Evolutionary conservation across 2,329 filamentous ascomycete genomes (phyloP), one percentile per base, ranked within the genome.

Genomic region (Emergomyces orientalis): DNA sequence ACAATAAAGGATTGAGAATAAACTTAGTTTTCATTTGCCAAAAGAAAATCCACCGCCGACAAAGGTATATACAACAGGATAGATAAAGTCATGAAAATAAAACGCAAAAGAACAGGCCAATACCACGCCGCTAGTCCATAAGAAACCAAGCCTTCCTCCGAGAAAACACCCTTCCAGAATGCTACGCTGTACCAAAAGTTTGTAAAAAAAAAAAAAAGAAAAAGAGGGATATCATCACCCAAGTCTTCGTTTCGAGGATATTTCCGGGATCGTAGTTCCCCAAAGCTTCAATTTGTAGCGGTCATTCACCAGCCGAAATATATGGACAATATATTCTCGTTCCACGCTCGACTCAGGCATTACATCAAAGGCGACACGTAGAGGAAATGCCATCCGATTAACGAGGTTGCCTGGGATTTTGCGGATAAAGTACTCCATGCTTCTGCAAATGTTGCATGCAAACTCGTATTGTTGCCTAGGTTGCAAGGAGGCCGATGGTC

Each of bases 361-460:
- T 3, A 63, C 67, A 59, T 71, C 69, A 49, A 70, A 72, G 1
- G 71, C 67, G 1, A 69, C 67, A 14, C 69, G 69, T 22, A 72
- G 64, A 3, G 69, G 66, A 43, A 72, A 72, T 67, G 71, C 71
- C n/a, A 71, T 65, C 13, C 71, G 70, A 14, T 69, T 71, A 2
- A 71, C 65, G 5, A 72, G 49, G 39, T 62, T 69, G 1, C 71
- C 71, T 11, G 71, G 70, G n/a, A 67, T 65, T 3, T 64, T 67
- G 30, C 65, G 64, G 14, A 71, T 59, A 58, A 71, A 72, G 58
- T 70, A 72, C 55, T 68, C 69, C 66, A 71, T 68, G 61, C 69
- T 72, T 43, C 71, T 69, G 49, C 70, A 72, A 60, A 72, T 72
- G 51, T 71, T 68, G 64, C 71, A 71, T 22, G 69, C 71, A 32